Evolutionary conservation across 1,284 basidiomycete genomes (phyloP), one percentile per base, ranked within the genome.

Genomic region (Ustilago vetiveriae): DNA sequence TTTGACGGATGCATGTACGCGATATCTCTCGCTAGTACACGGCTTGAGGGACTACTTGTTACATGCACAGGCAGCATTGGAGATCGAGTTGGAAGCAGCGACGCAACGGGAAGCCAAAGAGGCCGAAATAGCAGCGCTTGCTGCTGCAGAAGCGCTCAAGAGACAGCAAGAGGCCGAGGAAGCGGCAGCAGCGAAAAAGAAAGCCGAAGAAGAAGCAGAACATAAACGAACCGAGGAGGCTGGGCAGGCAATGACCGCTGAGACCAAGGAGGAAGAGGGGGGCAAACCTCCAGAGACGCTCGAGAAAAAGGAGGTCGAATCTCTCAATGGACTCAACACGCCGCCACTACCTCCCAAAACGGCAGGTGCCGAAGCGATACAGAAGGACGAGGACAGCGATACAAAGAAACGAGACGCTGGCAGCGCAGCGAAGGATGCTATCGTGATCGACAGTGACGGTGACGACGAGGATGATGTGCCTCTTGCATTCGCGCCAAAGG

Each of bases 391-490:
- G 6, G 27, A 11, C 8, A 21, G 13, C 1, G 48, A 24, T 13
- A 36, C 11, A 0, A 49, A 53, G 35, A 42, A 33, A 5, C 16
- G 21, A 0, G 46, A 50, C 19, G 17, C 44, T 14, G 55, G 50
- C 21, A 57, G 38, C 13, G 55, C 42, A 10, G 47, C 46, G 0
- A 35, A 44, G 3, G 64, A 59, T 41, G 69, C 64, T 16, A 72
- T 67, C 16, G 59, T 72, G 23, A 72, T 72, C 23, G 69, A 72
- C 32, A 63, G 59, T 32, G 67, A 70, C 24, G 52, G 47, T 8
- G 59, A 63, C 14, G 60, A 69, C 39, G 68, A 72, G 35, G 69
- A 72, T 46, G 69, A 72, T 22, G 58, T 72, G 6, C 69, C 69
- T 13, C 55, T 72, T 1, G 69, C 69, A 14, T 58, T 67, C 17